phyloP scores from a whole-genome alignment of 306 rosid species.

The Pyrus bretschneideri region DNA sequence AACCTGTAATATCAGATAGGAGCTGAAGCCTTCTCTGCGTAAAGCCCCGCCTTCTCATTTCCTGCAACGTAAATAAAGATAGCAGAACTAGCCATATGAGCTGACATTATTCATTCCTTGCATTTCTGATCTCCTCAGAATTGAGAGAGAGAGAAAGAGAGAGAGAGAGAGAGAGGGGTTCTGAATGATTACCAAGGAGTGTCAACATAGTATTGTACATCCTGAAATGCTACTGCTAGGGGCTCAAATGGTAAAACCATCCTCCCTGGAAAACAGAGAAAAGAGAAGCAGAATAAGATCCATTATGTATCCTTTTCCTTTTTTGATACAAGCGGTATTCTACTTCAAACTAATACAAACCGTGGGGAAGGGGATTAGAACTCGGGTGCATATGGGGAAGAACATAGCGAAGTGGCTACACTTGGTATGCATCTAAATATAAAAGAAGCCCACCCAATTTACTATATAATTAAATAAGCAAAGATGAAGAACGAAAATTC shows the following conservation, averaged over 20 bases:
- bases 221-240: constrained; percentile 26
- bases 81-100: constrained; percentile 3
- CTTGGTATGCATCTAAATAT: not conserved
- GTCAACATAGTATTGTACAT: constrained; percentile 43
- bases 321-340: too few species aligned
- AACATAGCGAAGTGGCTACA: not conserved
- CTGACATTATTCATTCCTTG: not conserved
- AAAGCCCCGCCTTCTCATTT: constrained; percentile 60
- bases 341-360: too few species aligned
- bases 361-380: too few species aligned
- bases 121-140: not conserved
- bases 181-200: constrained; percentile 27
- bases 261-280: constrained; percentile 15
- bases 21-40: constrained; percentile 56
- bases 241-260: constrained; percentile 42
- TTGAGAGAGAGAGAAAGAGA: not conserved
- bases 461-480: not conserved
- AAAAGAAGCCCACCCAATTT: not conserved
- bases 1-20: constrained; percentile 66
- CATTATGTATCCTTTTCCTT: too few species aligned
- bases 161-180: not conserved
- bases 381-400: too few species aligned
- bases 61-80: constrained; percentile 30
- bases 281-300: not conserved
- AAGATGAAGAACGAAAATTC: not conserved